Evolutionary conservation across 805 yeast genomes (phyloP).

Genomic region (Ogataea henricii): DNA sequence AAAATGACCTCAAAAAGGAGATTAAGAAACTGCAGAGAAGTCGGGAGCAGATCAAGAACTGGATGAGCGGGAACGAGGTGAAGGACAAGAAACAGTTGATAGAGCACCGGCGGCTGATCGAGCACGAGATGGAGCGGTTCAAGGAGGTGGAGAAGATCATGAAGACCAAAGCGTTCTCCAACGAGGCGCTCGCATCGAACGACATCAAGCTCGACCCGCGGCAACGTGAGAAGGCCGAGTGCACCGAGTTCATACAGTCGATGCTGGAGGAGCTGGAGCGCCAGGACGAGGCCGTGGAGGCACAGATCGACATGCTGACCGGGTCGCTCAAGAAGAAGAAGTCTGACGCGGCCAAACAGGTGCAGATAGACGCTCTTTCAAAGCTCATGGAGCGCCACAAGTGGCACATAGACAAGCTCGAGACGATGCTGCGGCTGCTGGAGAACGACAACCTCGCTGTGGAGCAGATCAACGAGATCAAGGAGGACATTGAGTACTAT

Average conservation of each 20-base stretch:
- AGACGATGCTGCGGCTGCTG: slow-evolving; percentile 70
- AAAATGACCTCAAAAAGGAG: slow-evolving; percentile 88
- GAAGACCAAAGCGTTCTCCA: slow-evolving; percentile 91
- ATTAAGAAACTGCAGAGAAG: slow-evolving; percentile 91
- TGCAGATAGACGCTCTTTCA: slow-evolving; percentile 62
- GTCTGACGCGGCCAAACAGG: slow-evolving; percentile 53
- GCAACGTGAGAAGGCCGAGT: slow-evolving; percentile 76
- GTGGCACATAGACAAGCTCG: slow-evolving; percentile 77
- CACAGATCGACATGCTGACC: slow-evolving; percentile 59
- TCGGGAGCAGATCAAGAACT: slow-evolving; percentile 92
- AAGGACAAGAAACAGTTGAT: slow-evolving; percentile 82
- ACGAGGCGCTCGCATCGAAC: slow-evolving; percentile 74
- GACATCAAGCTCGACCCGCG: slow-evolving; percentile 72
- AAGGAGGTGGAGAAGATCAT: slow-evolving; percentile 90
- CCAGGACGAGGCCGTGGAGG: slow-evolving; percentile 79
- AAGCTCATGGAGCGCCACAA: slow-evolving; percentile 70
- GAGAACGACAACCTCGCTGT: slow-evolving; percentile 82
- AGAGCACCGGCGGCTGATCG: slow-evolving; percentile 73
- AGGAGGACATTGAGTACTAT: slow-evolving; percentile 89
- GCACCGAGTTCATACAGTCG: slow-evolving; percentile 65
- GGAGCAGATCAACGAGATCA: slow-evolving; percentile 70
- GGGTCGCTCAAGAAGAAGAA: slow-evolving; percentile 58
- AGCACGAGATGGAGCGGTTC: slow-evolving; percentile 89
- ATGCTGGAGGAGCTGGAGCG: slow-evolving; percentile 78
- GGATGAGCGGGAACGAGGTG: slow-evolving; percentile 90